Evolutionary conservation across 1,139 yeast species (phyloP).

Genomic region (Geotrichum europaeum): DNA sequence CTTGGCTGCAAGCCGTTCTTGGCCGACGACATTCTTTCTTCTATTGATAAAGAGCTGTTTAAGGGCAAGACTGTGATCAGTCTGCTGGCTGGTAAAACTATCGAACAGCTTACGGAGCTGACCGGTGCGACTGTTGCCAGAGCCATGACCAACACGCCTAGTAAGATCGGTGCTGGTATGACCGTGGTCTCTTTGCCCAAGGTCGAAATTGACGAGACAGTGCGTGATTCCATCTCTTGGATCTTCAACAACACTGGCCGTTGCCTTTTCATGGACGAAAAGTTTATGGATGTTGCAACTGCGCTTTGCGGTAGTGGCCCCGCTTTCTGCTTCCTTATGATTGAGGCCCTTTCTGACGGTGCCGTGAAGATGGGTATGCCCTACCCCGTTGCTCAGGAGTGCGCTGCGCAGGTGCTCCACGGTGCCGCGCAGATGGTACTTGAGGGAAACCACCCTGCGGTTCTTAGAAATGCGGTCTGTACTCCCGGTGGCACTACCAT

Average conservation of each 20-base stretch:
- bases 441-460: constrained; percentile 82
- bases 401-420: constrained; percentile 94
- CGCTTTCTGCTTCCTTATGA: constrained; percentile 82
- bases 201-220: constrained; percentile 43
- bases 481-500: constrained; percentile 99
- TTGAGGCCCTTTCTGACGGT: constrained; percentile 91
- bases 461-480: constrained; percentile 78
- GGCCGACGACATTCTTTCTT: constrained; percentile 51
- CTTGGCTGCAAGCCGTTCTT: constrained; percentile 84
- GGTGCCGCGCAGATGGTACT: constrained; percentile 94
- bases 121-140: constrained; percentile 59
- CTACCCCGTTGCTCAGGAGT: constrained; percentile 68
- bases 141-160: constrained; percentile 98
- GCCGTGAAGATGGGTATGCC: constrained; percentile 95
- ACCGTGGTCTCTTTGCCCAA: constrained; percentile 59
- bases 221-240: constrained; percentile 49
- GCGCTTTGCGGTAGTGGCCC: constrained; percentile 96
- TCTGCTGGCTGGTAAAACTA: constrained; percentile 87
- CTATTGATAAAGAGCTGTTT: constrained; percentile 39
- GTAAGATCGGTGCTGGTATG: constrained; percentile 83
- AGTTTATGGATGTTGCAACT: constrained; percentile 95
- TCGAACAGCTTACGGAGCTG: constrained; percentile 54
- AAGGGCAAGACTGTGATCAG: constrained; percentile 66
- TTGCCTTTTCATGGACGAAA: constrained; percentile 45
- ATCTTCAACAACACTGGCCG: constrained; percentile 53